These are phyloP conservation scores for Cladosporium oxysporum DNA, from an alignment of 2,329 filamentous ascomycete genomes.

Conservation along the genomic window DNA sequence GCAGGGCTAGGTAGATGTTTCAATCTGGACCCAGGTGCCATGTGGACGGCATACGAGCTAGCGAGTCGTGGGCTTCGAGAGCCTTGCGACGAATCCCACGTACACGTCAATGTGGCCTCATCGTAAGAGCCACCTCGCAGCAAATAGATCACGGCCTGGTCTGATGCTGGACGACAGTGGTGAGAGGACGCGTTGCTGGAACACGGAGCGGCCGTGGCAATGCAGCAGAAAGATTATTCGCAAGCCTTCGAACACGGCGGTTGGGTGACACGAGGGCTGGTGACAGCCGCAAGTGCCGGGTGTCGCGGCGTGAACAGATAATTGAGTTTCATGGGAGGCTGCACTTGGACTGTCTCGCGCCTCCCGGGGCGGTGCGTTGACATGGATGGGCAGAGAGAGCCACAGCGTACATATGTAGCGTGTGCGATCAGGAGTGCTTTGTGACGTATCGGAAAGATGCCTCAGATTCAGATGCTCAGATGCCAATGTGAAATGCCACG, in stretches of 20 bases:
- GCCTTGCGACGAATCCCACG: background rate
- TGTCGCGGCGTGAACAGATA: conserved; percentile 5
- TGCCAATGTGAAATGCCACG: background rate
- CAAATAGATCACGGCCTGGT: conserved; percentile 10
- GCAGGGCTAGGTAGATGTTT: background rate
- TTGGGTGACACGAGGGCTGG: conserved; percentile 12
- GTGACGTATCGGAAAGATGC: conserved; percentile 12
- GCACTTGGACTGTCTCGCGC: background rate
- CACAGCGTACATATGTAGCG: background rate
- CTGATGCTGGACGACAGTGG: conserved; percentile 6
- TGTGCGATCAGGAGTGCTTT: conserved; percentile 6
- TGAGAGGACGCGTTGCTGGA: conserved; percentile 6
- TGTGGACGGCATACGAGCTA: conserved; percentile 8
- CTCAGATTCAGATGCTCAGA: background rate
- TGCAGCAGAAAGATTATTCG: background rate
- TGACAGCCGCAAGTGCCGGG: conserved; percentile 16
- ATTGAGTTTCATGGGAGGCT: conserved; percentile 6
- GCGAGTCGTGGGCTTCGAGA: conserved; percentile 10
- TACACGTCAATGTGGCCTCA: background rate
- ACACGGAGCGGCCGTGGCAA: conserved; percentile 8
- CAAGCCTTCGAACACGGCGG: background rate
- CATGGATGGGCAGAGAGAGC: background rate
- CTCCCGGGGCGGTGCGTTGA: background rate
- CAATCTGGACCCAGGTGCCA: conserved; percentile 13
- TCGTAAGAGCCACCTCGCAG: conserved; percentile 1